A percentile compares a stretch with the other conserved stretches of the same genome.
Conservation (phyloP, 257 asterid genomes). For the Fraxinus cuspidata region DNA sequence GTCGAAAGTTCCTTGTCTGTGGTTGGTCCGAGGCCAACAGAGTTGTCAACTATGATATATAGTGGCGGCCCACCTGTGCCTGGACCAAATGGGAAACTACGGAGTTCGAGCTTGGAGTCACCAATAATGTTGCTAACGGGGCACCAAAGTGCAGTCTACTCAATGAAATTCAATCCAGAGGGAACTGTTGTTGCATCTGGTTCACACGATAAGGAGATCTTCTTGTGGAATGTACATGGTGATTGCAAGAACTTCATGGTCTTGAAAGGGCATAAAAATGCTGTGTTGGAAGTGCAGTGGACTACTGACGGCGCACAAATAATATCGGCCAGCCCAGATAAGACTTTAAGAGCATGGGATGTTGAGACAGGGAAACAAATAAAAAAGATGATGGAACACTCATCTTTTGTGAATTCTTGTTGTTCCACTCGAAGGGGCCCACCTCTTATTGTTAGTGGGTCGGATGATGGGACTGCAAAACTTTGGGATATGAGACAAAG, state of each 20-base stretch:
- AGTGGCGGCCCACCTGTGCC: conserved; percentile 45
- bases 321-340: conserved; percentile 93
- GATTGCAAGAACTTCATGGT: conserved; percentile 95
- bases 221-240: conserved; percentile 81
- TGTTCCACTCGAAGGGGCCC: conserved; percentile 97
- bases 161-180: conserved; percentile 88
- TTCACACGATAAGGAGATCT: conserved; percentile 89
- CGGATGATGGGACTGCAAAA: conserved; percentile 97
- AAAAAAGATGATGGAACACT: conserved; percentile 93
- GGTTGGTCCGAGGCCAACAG: conserved; percentile 80
- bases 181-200: conserved; percentile 93
- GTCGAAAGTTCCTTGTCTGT: conserved; percentile 86
- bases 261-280: conserved; percentile 92
- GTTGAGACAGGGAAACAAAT: conserved; percentile 90
- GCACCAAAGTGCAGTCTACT: conserved; percentile 88
- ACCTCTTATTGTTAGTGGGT: conserved; percentile 93
- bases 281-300: conserved; percentile 94
- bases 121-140: conserved; percentile 89
- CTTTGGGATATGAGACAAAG: conserved; percentile 99
- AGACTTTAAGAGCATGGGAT: conserved; percentile 95
- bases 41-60: conserved; percentile 49
- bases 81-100: conserved; percentile 62
- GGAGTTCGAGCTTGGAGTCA: conserved; percentile 84
- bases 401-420: conserved; percentile 85
- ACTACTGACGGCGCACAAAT: conserved; percentile 82